These are phyloP conservation scores for Juglanconis juglandina DNA, from an alignment of 2,329 filamentous ascomycete genomes.

Conservation along the genomic window DNA sequence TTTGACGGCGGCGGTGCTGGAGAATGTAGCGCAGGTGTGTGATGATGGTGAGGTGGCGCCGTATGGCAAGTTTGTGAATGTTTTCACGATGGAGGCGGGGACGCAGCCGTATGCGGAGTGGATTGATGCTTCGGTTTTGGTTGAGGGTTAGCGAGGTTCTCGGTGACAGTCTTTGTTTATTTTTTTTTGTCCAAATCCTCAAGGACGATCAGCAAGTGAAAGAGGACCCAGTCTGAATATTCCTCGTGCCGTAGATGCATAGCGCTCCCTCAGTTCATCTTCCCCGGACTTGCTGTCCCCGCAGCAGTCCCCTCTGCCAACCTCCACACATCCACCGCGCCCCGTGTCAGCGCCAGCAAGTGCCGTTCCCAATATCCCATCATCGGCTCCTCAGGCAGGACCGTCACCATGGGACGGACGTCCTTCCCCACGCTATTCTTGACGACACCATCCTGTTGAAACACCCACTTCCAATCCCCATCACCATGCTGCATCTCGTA, in stretches of 20 bases:
- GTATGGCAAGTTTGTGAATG: neutral
- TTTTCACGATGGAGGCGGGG: neutral
- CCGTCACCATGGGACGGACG: conserved; percentile 21
- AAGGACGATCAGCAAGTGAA: neutral
- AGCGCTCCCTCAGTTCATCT: neutral
- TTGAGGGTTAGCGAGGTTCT: no score
- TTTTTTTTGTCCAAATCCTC: neutral
- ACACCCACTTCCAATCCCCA: conserved; percentile 30
- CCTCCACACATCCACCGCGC: conserved; percentile 27
- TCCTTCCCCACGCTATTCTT: conserved; percentile 11
- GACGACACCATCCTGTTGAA: conserved; percentile 16
- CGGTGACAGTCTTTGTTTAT: neutral
- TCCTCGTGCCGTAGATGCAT: no score
- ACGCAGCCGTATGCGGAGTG: neutral
- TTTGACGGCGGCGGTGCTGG: neutral
- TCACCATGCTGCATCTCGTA: conserved; percentile 26
- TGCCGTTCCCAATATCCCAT: conserved; percentile 32
- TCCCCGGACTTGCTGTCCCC: neutral
- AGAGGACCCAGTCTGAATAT: neutral
- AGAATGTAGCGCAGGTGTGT: neutral
- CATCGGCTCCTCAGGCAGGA: conserved; percentile 31
- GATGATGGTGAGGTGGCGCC: neutral
- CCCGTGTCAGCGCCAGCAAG: conserved; percentile 24
- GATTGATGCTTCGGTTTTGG: neutral
- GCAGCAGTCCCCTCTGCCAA: conserved; percentile 12